Conservation (phyloP, 2,329 filamentous ascomycete species). For the Aschersonia sp. region DNA sequence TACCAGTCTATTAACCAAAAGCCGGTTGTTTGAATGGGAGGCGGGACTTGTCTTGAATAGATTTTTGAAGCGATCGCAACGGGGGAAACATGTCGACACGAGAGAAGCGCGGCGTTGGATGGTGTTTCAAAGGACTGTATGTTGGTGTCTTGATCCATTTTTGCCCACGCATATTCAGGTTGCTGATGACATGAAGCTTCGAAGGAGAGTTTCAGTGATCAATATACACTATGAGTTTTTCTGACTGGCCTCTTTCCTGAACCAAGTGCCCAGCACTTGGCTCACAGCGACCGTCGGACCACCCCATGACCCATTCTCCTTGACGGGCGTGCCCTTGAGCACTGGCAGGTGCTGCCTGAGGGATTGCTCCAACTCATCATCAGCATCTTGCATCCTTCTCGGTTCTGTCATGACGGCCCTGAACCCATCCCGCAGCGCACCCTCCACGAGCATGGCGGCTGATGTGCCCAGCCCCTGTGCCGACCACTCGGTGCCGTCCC, state of each 20-base stretch:
- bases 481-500: constrained; percentile 58
- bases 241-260: constrained; percentile 15
- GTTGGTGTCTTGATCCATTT: neutral
- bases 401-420: constrained; percentile 34
- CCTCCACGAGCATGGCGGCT: constrained; percentile 47
- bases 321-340: constrained; percentile 39
- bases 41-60: too few species aligned
- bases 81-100: too few species aligned
- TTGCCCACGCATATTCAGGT: neutral
- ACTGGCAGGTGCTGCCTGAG: constrained; percentile 42
- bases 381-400: constrained; percentile 12
- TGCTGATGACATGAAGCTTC: neutral
- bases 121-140: neutral
- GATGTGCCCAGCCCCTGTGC: constrained; percentile 55
- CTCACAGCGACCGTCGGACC: constrained; percentile 43
- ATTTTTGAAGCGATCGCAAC: too few species aligned
- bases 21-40: too few species aligned
- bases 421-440: constrained; percentile 31
- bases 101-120: constrained; percentile 18
- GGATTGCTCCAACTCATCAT: constrained; percentile 21
- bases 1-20: constrained; percentile 55
- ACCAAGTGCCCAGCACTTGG: constrained; percentile 51
- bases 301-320: constrained; percentile 38
- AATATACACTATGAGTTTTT: neutral
- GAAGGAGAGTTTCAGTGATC: too few species aligned